phyloP scores from a whole-genome alignment of 306 rosid genomes.

The Astragalus glycyphyllos region DNA sequence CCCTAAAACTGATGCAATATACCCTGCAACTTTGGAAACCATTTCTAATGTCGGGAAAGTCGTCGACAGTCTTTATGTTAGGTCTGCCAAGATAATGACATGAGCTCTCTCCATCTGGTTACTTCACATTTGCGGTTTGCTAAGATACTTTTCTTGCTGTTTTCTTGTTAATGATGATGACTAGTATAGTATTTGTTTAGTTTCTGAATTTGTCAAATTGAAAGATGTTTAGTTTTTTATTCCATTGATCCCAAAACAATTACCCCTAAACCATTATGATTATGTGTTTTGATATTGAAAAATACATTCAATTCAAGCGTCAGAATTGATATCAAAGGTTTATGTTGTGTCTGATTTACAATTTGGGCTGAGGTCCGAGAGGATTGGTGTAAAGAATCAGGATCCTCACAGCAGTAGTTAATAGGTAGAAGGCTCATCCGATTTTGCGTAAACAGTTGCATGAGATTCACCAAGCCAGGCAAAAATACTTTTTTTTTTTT shows the following conservation, averaged over 20 bases:
- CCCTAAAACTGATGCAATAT: constrained; percentile 60
- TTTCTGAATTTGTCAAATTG: constrained; percentile 17
- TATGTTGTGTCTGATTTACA: too few relatives aligned
- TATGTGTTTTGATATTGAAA: not conserved
- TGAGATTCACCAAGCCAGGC: too few relatives aligned
- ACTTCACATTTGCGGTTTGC: constrained; percentile 17
- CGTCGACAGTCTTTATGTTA: constrained; percentile 86
- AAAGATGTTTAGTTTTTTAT: constrained; percentile 12
- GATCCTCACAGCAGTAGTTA: too few relatives aligned
- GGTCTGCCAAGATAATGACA: constrained; percentile 96
- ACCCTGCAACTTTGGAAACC: constrained; percentile 79
- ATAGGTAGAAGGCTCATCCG: too few relatives aligned
- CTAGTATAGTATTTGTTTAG: constrained; percentile 12
- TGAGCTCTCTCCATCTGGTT: constrained; percentile 41
- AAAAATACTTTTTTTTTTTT: too few relatives aligned
- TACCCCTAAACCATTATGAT: not conserved
- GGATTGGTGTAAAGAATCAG: too few relatives aligned
- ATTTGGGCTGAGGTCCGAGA: too few relatives aligned
- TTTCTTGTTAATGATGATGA: not conserved
- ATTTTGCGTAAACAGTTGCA: too few relatives aligned
- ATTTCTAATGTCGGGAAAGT: constrained; percentile 89
- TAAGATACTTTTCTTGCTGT: not conserved
- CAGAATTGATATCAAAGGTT: not conserved
- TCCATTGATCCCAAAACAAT: constrained; percentile 11
- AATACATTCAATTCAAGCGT: too few relatives aligned